A percentile compares a stretch with the other conserved stretches of the same genome.
Conservation (phyloP, 1,284 basidiomycete species). For the Neolentinus lepideus region DNA sequence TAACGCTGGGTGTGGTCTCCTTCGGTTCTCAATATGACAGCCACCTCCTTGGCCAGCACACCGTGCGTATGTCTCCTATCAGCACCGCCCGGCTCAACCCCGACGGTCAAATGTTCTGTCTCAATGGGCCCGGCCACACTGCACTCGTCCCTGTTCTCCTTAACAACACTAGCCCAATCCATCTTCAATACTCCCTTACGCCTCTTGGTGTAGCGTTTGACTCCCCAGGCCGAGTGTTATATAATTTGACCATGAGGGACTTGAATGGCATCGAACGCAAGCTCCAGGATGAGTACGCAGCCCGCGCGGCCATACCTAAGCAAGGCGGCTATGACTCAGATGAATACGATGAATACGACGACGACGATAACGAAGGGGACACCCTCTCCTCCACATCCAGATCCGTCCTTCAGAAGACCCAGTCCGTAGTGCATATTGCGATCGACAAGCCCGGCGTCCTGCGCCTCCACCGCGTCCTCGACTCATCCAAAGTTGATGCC, state of each 20-base stretch:
- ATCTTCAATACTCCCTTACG: conserved; percentile 71
- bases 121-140: conserved; percentile 46
- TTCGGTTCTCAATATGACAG: conserved; percentile 31
- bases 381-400: conserved; percentile 22
- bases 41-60: conserved; percentile 84
- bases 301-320: conserved; percentile 29
- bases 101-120: conserved; percentile 59
- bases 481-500: conserved; percentile 59
- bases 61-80: conserved; percentile 84
- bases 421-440: conserved; percentile 67
- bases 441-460: conserved; percentile 67
- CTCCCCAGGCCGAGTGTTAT: conserved; percentile 30
- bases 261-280: conserved; percentile 58
- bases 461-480: conserved; percentile 65
- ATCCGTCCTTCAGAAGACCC: conserved; percentile 54
- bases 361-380: conserved; percentile 40
- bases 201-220: conserved; percentile 53
- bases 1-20: conserved; percentile 39
- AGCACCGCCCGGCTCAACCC: conserved; percentile 83
- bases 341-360: conserved; percentile 27
- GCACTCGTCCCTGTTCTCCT: conserved; percentile 77
- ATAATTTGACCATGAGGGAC: conserved; percentile 58
- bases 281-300: conserved; percentile 43
- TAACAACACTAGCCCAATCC: conserved; percentile 83
- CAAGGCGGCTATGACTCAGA: conserved; percentile 12